A percentile compares a stretch with the other conserved stretches of the same genome.
Conservation (phyloP, 2,329 filamentous ascomycete species). For the Fusarium proliferatum region DNA sequence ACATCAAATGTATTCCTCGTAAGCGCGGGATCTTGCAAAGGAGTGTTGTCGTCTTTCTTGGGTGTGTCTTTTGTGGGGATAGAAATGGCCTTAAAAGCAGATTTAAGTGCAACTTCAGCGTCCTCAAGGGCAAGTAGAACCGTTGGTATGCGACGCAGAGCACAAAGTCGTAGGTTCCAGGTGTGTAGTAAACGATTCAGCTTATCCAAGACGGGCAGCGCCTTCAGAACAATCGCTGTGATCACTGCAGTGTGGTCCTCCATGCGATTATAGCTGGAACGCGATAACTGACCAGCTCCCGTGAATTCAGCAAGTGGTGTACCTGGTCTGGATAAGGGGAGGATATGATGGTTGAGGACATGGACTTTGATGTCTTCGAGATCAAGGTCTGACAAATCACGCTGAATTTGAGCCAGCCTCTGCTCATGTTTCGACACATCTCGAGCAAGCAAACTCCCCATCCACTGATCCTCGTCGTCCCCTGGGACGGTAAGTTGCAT, state of each 20-base stretch:
- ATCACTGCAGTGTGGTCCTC: slow-evolving; percentile 92
- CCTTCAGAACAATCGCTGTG: slow-evolving; percentile 90
- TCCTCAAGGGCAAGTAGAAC: slow-evolving; percentile 75
- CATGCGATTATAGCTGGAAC: slow-evolving; percentile 73
- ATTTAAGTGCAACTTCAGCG: slow-evolving; percentile 71
- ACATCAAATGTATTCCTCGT: slow-evolving; percentile 62
- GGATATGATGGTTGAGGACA: slow-evolving; percentile 83
- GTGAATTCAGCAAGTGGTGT: slow-evolving; percentile 51
- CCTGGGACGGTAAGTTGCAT: slow-evolving; percentile 38
- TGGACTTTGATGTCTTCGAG: slow-evolving; percentile 91
- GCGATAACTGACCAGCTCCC: slow-evolving; percentile 54
- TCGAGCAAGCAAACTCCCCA: slow-evolving; percentile 75
- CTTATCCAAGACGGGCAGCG: slow-evolving; percentile 82
- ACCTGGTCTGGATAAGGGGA: slow-evolving; percentile 58
- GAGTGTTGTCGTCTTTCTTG: slow-evolving; percentile 20
- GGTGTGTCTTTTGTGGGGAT: slow-evolving; percentile 39
- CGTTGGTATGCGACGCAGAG: slow-evolving; percentile 78
- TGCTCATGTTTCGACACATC: slow-evolving; percentile 76
- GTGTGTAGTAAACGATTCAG: slow-evolving; percentile 77
- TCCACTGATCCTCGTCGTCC: slow-evolving; percentile 58
- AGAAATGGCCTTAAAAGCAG: slow-evolving; percentile 73
- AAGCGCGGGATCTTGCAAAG: slow-evolving; percentile 44
- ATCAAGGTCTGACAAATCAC: slow-evolving; percentile 75
- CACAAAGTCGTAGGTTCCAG: slow-evolving; percentile 81
- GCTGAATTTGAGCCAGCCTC: slow-evolving; percentile 78